Evolutionary conservation across 1,284 basidiomycete genomes (phyloP), one percentile per base, ranked within the genome.

Genomic region (Vanrija humicola): DNA sequence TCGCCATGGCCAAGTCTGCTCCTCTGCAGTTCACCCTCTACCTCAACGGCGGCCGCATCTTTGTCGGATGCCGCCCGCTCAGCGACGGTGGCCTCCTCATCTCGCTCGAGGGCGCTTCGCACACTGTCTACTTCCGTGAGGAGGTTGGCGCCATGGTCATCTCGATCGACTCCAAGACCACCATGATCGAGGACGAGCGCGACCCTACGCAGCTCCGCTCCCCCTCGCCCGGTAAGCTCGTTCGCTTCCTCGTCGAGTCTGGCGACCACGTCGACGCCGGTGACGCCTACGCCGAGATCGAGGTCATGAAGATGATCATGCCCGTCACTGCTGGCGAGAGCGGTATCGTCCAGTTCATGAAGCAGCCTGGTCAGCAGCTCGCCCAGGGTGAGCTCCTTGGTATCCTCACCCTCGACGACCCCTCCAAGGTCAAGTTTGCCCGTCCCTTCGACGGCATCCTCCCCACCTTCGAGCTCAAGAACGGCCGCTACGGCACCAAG

Each of bases 281-380:
- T 34, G 92, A 98, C 65, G 86, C 91, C 55, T 98, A 98, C 74
- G 96, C 96, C 53, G 96, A 99, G 76, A 98, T 99, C 54, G 96
- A 99, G 83, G 93, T 96, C 65, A 96, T 96, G 93, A 97, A 97
- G 81, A 97, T 97, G 93, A 94, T 94, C 78, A 95, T 97, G 93
- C 91, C 92, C 15, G 85, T 99, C 56, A 86, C 92, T 54, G 92
- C 94, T n/a, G 84, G 88, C 4, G 96, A 99, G 76, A 91, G 95
- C 74, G 96, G 96, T 74, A 83, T 89, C 46, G 86, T 91, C n/a
- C 90, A 94, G 70, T 88, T 98, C 72, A 92, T 98, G 76, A 98
- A 98, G 80, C 93, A 98, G 72, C 90, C 95, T 50, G 96, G 96
- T 66, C 89, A 95, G 68, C 92, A 91, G 63, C 84, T 99, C 56